phyloP scores from a whole-genome alignment of 371 early-diverging fungal genomes.

The Apophysomyces trapeziformis region DNA sequence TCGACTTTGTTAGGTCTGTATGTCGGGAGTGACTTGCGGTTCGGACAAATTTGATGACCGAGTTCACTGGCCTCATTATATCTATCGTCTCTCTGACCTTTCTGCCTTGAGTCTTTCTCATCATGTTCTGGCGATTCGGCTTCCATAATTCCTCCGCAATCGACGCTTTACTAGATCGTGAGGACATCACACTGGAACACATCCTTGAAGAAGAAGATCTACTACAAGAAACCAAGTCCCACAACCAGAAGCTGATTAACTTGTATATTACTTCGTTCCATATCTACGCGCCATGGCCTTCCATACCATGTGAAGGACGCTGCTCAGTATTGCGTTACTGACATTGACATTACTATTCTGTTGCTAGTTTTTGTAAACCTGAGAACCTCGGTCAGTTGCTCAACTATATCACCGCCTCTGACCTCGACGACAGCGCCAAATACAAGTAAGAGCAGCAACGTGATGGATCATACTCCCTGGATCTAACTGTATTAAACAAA shows the following conservation, averaged over 20 bases:
- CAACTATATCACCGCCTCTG: conserved; percentile 66
- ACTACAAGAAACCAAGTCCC: conserved; percentile 85
- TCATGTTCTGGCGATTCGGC: conserved; percentile 86
- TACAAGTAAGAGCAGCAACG: conserved; percentile 25
- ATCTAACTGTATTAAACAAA: conserved; percentile 20
- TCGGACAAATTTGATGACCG: too few relatives aligned
- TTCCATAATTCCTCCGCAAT: conserved; percentile 76
- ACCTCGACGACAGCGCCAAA: conserved; percentile 30
- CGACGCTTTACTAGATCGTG: conserved; percentile 78
- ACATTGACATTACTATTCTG: conserved; percentile 15
- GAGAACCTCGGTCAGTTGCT: conserved; percentile 28
- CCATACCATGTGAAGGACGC: neutral
- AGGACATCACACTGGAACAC: conserved; percentile 76
- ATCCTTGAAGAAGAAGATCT: conserved; percentile 83
- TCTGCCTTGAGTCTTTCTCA: conserved; percentile 11
- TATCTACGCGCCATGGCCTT: conserved; percentile 5
- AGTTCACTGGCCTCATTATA: too few relatives aligned
- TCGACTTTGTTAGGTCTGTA: too few relatives aligned
- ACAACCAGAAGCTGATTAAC: conserved; percentile 80
- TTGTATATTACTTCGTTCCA: conserved; percentile 64
- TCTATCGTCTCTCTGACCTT: neutral
- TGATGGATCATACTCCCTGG: conserved; percentile 2
- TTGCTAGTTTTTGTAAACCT: conserved; percentile 32
- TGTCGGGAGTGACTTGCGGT: too few relatives aligned
- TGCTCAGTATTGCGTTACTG: neutral